Evolutionary conservation across 2,329 filamentous ascomycete genomes (phyloP).

Genomic region (Capronia americana): DNA sequence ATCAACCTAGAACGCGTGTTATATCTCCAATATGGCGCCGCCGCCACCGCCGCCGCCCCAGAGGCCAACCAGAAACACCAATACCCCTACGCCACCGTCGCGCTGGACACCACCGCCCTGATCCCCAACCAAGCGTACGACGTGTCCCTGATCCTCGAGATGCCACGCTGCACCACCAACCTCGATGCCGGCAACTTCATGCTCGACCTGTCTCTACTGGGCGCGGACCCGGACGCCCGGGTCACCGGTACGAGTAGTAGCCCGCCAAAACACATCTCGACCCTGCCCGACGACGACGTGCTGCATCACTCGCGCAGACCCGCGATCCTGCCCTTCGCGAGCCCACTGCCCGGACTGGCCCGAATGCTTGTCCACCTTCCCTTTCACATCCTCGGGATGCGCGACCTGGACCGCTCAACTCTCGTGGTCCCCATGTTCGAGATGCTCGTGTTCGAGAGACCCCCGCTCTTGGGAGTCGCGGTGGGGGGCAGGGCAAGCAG

Average conservation of each 20-base stretch:
- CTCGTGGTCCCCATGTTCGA: conserved; percentile 77
- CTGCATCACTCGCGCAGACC: conserved; percentile 73
- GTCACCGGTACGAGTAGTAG: no score
- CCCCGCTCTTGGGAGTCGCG: conserved; percentile 48
- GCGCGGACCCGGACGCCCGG: not conserved
- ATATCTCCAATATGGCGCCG: conserved; percentile 63
- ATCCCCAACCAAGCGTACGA: conserved; percentile 83
- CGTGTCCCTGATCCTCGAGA: conserved; percentile 72
- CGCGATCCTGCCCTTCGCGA: conserved; percentile 79
- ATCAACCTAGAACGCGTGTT: conserved; percentile 67
- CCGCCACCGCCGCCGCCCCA: no score
- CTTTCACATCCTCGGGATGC: conserved; percentile 35
- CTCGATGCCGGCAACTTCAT: conserved; percentile 89
- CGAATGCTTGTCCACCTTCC: conserved; percentile 35
- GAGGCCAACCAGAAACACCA: no score
- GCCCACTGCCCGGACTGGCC: conserved; percentile 69
- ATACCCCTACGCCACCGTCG: conserved; percentile 60
- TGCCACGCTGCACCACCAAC: conserved; percentile 81
- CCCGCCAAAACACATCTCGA: no score
- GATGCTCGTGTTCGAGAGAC: conserved; percentile 64
- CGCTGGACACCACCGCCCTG: conserved; percentile 57
- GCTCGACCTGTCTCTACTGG: conserved; percentile 76
- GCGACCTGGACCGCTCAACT: conserved; percentile 65
- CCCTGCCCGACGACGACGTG: conserved; percentile 41
- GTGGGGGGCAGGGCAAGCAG: no score